Base-by-base conservation (phyloP, 1,284 basidiomycete species). In the Sanghuangporus sanghuang region DNA sequence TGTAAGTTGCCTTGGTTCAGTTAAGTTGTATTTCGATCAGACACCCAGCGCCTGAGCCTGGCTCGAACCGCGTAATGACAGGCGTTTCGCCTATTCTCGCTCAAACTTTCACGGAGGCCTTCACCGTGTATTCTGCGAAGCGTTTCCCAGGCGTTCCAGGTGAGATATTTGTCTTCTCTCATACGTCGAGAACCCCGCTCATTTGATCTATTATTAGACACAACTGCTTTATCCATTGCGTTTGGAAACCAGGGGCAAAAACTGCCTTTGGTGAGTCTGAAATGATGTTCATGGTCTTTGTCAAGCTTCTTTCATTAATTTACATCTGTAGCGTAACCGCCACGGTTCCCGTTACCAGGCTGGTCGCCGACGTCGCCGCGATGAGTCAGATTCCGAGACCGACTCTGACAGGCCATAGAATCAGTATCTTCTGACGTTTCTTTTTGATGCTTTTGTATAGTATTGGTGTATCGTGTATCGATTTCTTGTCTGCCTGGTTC, bases 241-340 rank as follows among this genome's bases (percentile, higher is more conserved):
- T 90, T 96, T 72, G 92, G 92, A 18, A 89, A 89, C 70, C 94
- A 96, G 79, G 93, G 93, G 39, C 90, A 95, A 75, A 93, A 95
- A 73, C 81, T 96, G 59, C 92, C 95, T 35, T 79, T 93, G 79
- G 90, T 92, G 74, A 75, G 85, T 74, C 32, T 59, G 27, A 40
- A 7, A 59, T 60, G 59, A 58, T 54, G 49, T 44, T 48, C 23
- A 59, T 52, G 44, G 36, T 42, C 23, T 57, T 52, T 40, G 48
- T 52, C 66, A 68, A 69, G 68, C 61, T 48, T 62, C 27, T 32
- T n/a, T 50, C 61, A 62, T 40, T 64, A 48, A 68, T 62, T 62
- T 62, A 42, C 65, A 57, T 64, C 54, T 67, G 23, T 65, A 90
- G 88, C 85, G 88, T 67, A 89, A 90, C 72, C 84, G 88, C 65